phyloP scores from a whole-genome alignment of 129 eudicot genomes.

The Centrapalus pauciflorus region DNA sequence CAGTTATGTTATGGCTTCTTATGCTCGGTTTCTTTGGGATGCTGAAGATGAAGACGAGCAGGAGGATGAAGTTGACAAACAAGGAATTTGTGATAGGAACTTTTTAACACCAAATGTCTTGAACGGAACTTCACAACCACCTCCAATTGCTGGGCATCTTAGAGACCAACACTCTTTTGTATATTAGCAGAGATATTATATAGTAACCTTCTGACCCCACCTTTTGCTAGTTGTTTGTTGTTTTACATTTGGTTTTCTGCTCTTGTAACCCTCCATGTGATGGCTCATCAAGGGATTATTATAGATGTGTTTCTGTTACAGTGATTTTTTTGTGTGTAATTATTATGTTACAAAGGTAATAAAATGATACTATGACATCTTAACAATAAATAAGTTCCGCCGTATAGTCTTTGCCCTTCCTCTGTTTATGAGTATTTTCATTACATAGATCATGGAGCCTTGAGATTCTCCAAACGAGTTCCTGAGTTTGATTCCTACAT shows the following conservation, averaged over 20 bases:
- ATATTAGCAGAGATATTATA: conserved; percentile 22
- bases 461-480: too few relatives aligned
- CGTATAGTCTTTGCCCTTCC: too few relatives aligned
- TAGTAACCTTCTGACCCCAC: conserved; percentile 42
- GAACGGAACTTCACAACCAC: conserved; percentile 28
- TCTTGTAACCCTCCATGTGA: conserved; percentile 7
- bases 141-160: conserved; percentile 54
- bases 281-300: conserved; percentile 1
- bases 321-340: conserved; percentile 23
- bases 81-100: conserved; percentile 12
- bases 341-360: conserved; percentile 22
- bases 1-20: conserved; percentile 55
- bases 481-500: too few relatives aligned
- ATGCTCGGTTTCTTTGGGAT: conserved; percentile 64
- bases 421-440: too few relatives aligned
- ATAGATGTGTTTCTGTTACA: conserved; percentile 7
- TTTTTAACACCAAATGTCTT: conserved; percentile 21
- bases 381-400: too few relatives aligned
- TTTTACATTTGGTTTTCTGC: conserved; percentile 16
- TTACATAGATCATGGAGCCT: too few relatives aligned
- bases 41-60: conserved; percentile 40
- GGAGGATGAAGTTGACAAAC: conserved; percentile 12
- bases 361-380: conserved; percentile 14
- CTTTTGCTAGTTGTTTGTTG: conserved; percentile 13
- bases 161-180: conserved; percentile 29